Evolutionary conservation across 2,329 filamentous ascomycete species (phyloP).

Genomic region (Teratosphaeria pseudoeucalypti): DNA sequence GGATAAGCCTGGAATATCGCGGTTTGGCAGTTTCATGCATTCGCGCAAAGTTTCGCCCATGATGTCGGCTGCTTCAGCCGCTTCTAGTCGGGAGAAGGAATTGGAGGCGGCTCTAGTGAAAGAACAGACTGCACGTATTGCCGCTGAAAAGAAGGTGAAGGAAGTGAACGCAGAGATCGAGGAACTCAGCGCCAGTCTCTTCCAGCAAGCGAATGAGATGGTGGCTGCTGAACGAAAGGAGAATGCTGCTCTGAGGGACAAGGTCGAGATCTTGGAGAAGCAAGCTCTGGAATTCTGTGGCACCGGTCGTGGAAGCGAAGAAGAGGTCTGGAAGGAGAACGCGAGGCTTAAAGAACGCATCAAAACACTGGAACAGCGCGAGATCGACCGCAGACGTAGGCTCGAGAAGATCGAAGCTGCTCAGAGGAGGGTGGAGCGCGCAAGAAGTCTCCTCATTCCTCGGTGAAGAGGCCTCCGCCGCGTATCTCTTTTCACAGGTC

Average conservation of each 20-base stretch:
- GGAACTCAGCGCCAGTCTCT: slow-evolving; percentile 64
- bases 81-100: slow-evolving; percentile 29
- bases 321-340: slow-evolving; percentile 52
- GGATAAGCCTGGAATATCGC: slow-evolving; percentile 23
- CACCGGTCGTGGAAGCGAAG: slow-evolving; percentile 44
- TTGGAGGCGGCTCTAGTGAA: slow-evolving; percentile 54
- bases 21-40: slow-evolving; percentile 35
- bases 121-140: slow-evolving; percentile 56
- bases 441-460: slow-evolving; percentile 48
- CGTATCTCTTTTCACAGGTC: neutral
- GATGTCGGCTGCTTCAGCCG: slow-evolving; percentile 15
- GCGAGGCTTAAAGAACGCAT: slow-evolving; percentile 63
- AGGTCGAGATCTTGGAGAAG: slow-evolving; percentile 59
- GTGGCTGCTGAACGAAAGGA: slow-evolving; percentile 65
- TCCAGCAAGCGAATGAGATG: slow-evolving; percentile 82
- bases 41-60: slow-evolving; percentile 27
- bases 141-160: slow-evolving; percentile 58
- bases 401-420: slow-evolving; percentile 63
- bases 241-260: slow-evolving; percentile 59
- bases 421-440: slow-evolving; percentile 60
- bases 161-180: slow-evolving; percentile 65
- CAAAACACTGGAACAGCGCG: slow-evolving; percentile 56
- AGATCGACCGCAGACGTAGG: slow-evolving; percentile 57
- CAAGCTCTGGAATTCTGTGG: slow-evolving; percentile 43
- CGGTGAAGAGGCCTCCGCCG: slow-evolving; percentile 11